Conservation (phyloP, 164 flowering plant genomes). For the Annona cherimola region DNA sequence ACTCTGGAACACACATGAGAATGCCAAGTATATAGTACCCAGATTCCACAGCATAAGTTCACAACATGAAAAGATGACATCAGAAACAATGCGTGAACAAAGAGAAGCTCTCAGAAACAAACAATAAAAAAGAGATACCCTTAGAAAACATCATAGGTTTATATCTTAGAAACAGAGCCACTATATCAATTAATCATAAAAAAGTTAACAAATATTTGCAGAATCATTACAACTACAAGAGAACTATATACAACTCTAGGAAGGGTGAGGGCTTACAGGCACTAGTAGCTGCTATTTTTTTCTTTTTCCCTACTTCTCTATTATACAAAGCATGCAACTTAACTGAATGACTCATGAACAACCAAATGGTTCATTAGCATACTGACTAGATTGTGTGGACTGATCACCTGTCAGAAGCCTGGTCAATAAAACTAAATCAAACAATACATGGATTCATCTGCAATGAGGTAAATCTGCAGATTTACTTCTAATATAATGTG, state of each 20-base stretch:
- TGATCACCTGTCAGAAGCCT: neutral
- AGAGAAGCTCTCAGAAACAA: neutral
- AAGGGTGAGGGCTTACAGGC: neutral
- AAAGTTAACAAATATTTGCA: neutral
- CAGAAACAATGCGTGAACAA: neutral
- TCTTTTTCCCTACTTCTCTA: neutral
- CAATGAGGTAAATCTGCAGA: neutral
- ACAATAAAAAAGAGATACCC: neutral
- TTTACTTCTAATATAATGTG: neutral
- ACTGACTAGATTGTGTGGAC: neutral
- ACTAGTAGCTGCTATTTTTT: neutral
- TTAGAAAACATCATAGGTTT: neutral
- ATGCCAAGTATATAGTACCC: slow-evolving; percentile 1
- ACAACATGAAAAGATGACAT: neutral
- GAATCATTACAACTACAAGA: neutral
- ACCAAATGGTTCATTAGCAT: neutral
- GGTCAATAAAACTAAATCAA: neutral
- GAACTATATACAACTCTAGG: neutral
- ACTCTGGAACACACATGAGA: slow-evolving; percentile 41
- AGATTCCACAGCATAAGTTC: neutral
- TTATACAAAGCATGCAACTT: neutral
- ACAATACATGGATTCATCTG: neutral
- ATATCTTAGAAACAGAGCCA: neutral
- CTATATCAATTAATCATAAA: neutral
- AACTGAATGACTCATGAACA: slow-evolving; percentile 1